Evolutionary conservation across 768 basidiomycete genomes (phyloP).

Genomic region (Tricholoma flavovirens): DNA sequence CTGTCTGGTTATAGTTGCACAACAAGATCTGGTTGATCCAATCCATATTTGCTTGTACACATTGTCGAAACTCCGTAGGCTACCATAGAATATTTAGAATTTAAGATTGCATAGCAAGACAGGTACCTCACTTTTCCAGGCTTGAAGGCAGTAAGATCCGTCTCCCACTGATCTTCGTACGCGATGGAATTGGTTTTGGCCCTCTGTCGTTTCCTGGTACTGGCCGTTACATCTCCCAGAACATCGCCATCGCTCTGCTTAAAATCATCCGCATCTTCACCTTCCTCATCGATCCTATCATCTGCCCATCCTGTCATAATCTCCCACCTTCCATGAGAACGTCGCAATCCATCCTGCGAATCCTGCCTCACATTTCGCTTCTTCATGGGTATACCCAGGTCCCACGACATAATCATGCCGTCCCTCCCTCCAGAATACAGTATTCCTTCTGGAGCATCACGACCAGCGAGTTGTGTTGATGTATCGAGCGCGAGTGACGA

Average conservation of each 20-base stretch:
- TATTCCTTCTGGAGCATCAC: constrained; percentile 72
- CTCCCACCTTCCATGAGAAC: constrained; percentile 56
- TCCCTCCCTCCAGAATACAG: constrained; percentile 88
- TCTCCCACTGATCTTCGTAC: constrained; percentile 76
- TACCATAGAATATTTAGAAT: constrained; percentile 18
- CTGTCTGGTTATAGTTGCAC: constrained; percentile 87
- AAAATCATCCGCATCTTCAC: constrained; percentile 54
- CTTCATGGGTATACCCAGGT: constrained; percentile 65
- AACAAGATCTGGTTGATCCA: constrained; percentile 96
- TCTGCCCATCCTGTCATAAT: constrained; percentile 81
- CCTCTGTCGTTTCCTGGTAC: constrained; percentile 28
- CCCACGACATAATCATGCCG: constrained; percentile 85
- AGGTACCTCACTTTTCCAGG: constrained; percentile 41
- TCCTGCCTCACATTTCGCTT: constrained; percentile 31
- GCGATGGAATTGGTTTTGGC: constrained; percentile 39
- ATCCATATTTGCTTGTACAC: constrained; percentile 84
- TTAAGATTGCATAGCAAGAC: not conserved
- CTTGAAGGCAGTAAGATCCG: constrained; percentile 49
- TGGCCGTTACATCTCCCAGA: constrained; percentile 57
- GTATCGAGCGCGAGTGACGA: constrained; percentile 84
- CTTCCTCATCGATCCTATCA: constrained; percentile 59
- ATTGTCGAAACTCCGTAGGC: constrained; percentile 71
- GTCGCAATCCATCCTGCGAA: constrained; percentile 11
- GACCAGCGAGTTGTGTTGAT: constrained; percentile 69
- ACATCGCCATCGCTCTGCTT: constrained; percentile 67